phyloP scores from a whole-genome alignment of 2,329 filamentous ascomycete genomes.

The Parafenestella ontariensis region DNA sequence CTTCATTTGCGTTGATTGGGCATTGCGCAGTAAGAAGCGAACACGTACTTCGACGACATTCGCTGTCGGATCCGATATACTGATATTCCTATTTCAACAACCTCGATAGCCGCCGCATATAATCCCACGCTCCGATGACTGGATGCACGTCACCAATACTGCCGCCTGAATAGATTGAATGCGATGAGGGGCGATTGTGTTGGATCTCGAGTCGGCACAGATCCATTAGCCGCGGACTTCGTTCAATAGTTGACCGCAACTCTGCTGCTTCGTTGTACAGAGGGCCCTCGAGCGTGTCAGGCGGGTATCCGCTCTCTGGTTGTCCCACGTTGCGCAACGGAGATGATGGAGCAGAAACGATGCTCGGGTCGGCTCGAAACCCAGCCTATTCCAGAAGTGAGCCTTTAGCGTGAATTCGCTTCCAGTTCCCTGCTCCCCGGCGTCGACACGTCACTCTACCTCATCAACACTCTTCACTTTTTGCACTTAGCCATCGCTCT shows the following conservation, averaged over 20 bases:
- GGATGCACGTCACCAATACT: slow-evolving; percentile 36
- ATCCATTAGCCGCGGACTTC: slow-evolving; percentile 7
- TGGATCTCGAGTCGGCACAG: slow-evolving; percentile 13
- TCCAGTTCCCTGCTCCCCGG: slow-evolving; percentile 19
- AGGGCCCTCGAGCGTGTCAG: slow-evolving; percentile 18
- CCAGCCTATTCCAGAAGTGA: slow-evolving; percentile 6
- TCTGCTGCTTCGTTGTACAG: slow-evolving; percentile 21
- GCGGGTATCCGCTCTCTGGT: slow-evolving; percentile 16
- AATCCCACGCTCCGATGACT: slow-evolving; percentile 22
- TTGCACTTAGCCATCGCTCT: slow-evolving; percentile 25
- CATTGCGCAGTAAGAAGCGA: slow-evolving; percentile 25
- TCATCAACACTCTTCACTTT: slow-evolving; percentile 29
- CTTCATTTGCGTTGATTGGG: slow-evolving; percentile 21
- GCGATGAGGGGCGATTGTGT: slow-evolving; percentile 6
- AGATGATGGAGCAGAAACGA: slow-evolving; percentile 23
- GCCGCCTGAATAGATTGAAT: slow-evolving; percentile 15
- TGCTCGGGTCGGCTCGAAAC: slow-evolving; percentile 31
- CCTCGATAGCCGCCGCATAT: slow-evolving; percentile 43
- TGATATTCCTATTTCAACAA: slow-evolving; percentile 14
- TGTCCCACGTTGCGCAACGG: slow-evolving; percentile 35
- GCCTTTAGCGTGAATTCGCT: slow-evolving; percentile 7
- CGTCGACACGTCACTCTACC: slow-evolving; percentile 38
- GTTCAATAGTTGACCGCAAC: slow-evolving; percentile 11
- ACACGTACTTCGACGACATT: slow-evolving; percentile 43
- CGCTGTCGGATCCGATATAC: slow-evolving; percentile 16